Conservation (phyloP, 2,329 filamentous ascomycete species). For the Ophiostoma angusticollis region DNA sequence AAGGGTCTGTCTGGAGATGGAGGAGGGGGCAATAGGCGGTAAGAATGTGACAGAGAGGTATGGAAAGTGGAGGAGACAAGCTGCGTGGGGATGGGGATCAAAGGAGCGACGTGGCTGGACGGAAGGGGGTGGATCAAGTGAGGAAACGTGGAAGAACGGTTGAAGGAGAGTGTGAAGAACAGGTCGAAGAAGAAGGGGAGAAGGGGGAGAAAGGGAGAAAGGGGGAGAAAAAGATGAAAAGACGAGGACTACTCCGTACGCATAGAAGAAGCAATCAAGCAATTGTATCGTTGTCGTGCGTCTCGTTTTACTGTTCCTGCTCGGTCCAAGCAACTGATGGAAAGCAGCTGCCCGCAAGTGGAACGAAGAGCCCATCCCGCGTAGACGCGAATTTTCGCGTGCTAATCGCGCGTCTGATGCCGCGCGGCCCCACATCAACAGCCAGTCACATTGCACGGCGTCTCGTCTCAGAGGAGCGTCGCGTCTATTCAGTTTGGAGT, state of each 20-base stretch:
- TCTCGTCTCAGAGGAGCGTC: neutral
- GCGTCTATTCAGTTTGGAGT: neutral
- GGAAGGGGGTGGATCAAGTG: conserved; percentile 2
- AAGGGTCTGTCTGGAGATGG: conserved; percentile 4
- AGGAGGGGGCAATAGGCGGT: conserved; percentile 4
- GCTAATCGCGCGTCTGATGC: conserved; percentile 8
- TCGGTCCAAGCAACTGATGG: neutral
- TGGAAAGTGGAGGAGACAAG: no score
- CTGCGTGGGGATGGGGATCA: no score
- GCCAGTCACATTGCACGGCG: neutral
- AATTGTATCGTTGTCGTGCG: neutral
- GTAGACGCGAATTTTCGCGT: conserved; percentile 15
- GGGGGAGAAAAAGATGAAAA: neutral
- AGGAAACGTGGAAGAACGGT: neutral
- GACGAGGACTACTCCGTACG: no score
- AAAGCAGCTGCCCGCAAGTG: neutral
- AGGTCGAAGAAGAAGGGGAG: neutral
- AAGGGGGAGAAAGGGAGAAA: neutral
- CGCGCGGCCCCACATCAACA: neutral
- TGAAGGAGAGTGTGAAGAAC: conserved; percentile 3
- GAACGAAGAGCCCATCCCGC: neutral
- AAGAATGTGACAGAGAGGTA: no score
- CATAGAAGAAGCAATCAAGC: neutral
- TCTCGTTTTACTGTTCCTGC: no score
- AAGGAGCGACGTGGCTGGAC: no score